Base-by-base conservation (phyloP, 306 rosid genomes). In the Abrus pulchellus region DNA sequence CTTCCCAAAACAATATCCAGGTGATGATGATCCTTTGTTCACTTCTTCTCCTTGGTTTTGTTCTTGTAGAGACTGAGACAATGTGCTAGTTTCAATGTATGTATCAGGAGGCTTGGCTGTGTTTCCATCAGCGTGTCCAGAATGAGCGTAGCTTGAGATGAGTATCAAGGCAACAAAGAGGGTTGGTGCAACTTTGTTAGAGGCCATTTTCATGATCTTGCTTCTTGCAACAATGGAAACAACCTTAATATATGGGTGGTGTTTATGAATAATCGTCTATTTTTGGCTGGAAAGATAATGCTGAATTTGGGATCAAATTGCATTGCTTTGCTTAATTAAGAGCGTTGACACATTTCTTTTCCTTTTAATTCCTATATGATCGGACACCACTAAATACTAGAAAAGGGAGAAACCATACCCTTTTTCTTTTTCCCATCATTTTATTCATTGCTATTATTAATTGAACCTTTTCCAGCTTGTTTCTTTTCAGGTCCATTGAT, bases 121-220 rank as follows among this genome's bases (percentile, higher is more conserved):
- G 7, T 5, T 6, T 72, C 49, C 10, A 6, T 6, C 3, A 12
- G 38, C 14, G 0, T 2, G 27, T 29, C 59, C 10, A 32, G 32
- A 2, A 7, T 29, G 62, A 34, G 10, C 50, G 5, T 36, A 3
- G 49, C 64, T 72, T 27, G 30, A 9, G 1, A 34, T 49, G 8
- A 71, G 8, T 30, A 72, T 36, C 64, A 3, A n/a, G 38, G 64
- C 60, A 6, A 66, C 5, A 1, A 55, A 45, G 1, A 81, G 1
- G 2, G 65, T 12, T 30, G 14, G 9, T 13, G 67, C 79, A 63
- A 52, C 74, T 55, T 72, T 52, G n/a, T 47, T 30, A 5, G 49
- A 72, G 9, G 30, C 56, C 84, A 80, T 80, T 72, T 62, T 61
- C 68, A 2, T 43, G 4, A 7, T 57, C 13, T 56, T 72, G 20